These are phyloP conservation scores for Drechslerella dactyloides DNA, from an alignment of 2,329 filamentous ascomycete species.

Conservation along the genomic window DNA sequence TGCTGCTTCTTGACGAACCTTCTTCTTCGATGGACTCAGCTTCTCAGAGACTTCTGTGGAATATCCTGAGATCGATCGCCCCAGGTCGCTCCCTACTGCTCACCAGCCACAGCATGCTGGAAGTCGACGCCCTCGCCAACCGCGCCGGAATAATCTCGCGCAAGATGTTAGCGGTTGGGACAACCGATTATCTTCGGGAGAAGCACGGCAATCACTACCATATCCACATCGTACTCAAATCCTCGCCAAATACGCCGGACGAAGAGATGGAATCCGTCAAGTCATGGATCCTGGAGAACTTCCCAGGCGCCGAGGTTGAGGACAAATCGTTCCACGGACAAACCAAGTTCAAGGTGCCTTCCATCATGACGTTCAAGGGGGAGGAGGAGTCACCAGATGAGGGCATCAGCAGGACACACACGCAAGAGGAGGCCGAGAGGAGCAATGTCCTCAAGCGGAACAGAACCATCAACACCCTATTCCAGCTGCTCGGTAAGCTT, in stretches of 20 bases:
- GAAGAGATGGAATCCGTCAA: slow-evolving; percentile 72
- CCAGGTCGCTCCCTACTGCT: slow-evolving; percentile 81
- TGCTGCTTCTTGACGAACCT: slow-evolving; percentile 87
- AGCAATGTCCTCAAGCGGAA: slow-evolving; percentile 51
- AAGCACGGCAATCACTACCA: slow-evolving; percentile 80
- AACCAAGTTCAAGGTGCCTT: slow-evolving; percentile 79
- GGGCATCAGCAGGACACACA: slow-evolving; percentile 42
- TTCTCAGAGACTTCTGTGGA: slow-evolving; percentile 92
- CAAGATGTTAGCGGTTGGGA: slow-evolving; percentile 83
- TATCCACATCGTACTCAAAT: slow-evolving; percentile 77
- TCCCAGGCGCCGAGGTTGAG: slow-evolving; percentile 73
- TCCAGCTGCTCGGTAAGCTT: slow-evolving; percentile 52
- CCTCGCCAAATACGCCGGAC: slow-evolving; percentile 74
- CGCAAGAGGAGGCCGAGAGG: slow-evolving; percentile 29
- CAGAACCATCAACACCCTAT: slow-evolving; percentile 52
- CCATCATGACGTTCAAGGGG: slow-evolving; percentile 57
- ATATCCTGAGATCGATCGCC: slow-evolving; percentile 75
- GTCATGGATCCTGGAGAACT: slow-evolving; percentile 68
- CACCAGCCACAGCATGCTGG: slow-evolving; percentile 94
- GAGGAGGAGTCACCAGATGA: slow-evolving; percentile 51
- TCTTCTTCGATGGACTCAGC: slow-evolving; percentile 88
- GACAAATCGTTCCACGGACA: slow-evolving; percentile 82
- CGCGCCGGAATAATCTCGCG: slow-evolving; percentile 84
- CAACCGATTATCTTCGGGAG: slow-evolving; percentile 72
- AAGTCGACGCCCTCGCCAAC: slow-evolving; percentile 84